These are phyloP conservation scores for Ananas comosus DNA, from an alignment of 176 grass and related monocot genomes.

Conservation along the genomic window DNA sequence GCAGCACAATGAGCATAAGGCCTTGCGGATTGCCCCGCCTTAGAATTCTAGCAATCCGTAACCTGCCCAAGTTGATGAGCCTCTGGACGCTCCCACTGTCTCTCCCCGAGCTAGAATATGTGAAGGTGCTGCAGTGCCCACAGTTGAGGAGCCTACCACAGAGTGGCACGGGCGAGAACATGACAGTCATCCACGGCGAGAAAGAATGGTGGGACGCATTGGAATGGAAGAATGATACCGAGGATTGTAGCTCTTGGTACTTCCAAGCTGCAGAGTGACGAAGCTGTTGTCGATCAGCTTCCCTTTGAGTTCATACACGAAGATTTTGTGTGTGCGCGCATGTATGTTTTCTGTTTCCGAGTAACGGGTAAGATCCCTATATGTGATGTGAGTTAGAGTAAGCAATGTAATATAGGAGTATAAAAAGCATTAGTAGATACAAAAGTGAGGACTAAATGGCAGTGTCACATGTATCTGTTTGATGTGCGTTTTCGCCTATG, in stretches of 20 bases:
- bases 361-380: too few relatives aligned
- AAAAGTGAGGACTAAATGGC: too few relatives aligned
- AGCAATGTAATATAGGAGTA: too few relatives aligned
- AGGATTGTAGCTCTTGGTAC: neutral
- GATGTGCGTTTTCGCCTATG: too few relatives aligned
- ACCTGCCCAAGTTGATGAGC: neutral
- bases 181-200: neutral
- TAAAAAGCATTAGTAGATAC: too few relatives aligned
- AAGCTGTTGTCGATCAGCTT: neutral
- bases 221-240: neutral
- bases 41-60: neutral
- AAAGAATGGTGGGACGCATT: neutral
- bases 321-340: too few relatives aligned
- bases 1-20: neutral
- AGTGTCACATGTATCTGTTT: too few relatives aligned
- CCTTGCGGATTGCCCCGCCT: neutral
- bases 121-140: neutral
- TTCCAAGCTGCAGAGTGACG: neutral
- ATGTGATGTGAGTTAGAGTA: too few relatives aligned
- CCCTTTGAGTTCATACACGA: too few relatives aligned
- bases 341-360: too few relatives aligned
- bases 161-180: neutral
- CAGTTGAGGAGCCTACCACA: neutral
- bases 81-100: neutral
- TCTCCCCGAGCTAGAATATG: neutral